Base-by-base conservation (phyloP, 345 rosid genomes). In the Gossypium arboreum region DNA sequence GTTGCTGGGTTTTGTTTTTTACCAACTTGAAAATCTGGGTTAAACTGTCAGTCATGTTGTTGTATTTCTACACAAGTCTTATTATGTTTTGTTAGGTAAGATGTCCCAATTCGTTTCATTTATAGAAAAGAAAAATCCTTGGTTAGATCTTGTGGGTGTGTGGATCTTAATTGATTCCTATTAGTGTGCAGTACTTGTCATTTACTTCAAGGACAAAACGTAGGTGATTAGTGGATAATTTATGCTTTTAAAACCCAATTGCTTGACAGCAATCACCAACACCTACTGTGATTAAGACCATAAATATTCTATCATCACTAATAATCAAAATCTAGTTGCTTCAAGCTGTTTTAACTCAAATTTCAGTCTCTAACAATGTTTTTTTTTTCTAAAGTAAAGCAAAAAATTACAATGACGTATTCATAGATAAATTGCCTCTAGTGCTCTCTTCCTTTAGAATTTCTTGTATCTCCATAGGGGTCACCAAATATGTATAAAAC, bases 221-320 rank as follows among this genome's bases (percentile, higher is more conserved):
- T 71, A 55, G 51, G 74, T 71, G 63, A 71, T 56, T 69, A 27
- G 51, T 39, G 63, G 63, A 55, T n/a, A 27, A 68, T 56, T 18
- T 20, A 34, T 12, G 63, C 43, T 50, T 29, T 54, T 34, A 56
- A 70, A 54, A 57, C n/a, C n/a, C 48, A 55, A 29, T 55, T 54
- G 63, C 48, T 54, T 71, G 13, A 39, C 74, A 55, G 63, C 74
- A 34, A 55, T 34, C 11, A 55, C 7, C 62, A 25, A 51, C 43
- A 50, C 7, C 7, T 17, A 41, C 43, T 4, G 43, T 60, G 43
- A 60, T 25, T 25, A 60, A 60, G 62, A 58, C 34, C 22, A 58
- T 6, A 52, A 50, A n/a, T 55, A 55, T 57, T 1, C 3, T 12
- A 18, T 29, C 29, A 9, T 56, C 10, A 34, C 39, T 34, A 34